Conservation (phyloP, 1,139 yeast genomes). For the Nakaseomyces glabratus region DNA sequence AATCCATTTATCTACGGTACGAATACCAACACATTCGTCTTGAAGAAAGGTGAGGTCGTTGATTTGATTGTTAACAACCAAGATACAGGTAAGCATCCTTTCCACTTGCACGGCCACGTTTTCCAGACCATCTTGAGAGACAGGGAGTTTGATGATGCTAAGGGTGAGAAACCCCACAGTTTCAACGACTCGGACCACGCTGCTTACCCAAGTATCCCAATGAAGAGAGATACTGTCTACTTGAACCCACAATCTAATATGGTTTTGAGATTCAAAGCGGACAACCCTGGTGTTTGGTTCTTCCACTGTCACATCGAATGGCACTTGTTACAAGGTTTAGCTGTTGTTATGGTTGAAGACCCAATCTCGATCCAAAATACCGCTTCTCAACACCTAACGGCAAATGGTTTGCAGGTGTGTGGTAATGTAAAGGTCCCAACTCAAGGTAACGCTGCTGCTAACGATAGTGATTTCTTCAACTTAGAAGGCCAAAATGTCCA, state of each 20-base stretch:
- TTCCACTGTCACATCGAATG: constrained; percentile 95
- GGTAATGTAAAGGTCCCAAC: constrained; percentile 39
- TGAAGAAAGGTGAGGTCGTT: constrained; percentile 58
- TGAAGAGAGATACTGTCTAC: constrained; percentile 60
- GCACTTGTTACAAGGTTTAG: constrained; percentile 87
- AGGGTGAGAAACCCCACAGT: constrained; percentile 38
- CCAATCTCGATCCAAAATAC: constrained; percentile 52
- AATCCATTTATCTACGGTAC: constrained; percentile 63
- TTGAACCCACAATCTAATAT: constrained; percentile 64
- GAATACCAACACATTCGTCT: constrained; percentile 63
- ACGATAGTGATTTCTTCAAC: constrained; percentile 47
- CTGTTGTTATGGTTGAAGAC: constrained; percentile 64
- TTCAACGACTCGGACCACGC: constrained; percentile 44
- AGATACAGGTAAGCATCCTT: constrained; percentile 80
- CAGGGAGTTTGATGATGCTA: constrained; percentile 39
- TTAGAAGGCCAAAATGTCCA: constrained; percentile 69
- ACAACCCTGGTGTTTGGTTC: constrained; percentile 87
- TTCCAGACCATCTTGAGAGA: constrained; percentile 63
- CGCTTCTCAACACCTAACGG: constrained; percentile 41
- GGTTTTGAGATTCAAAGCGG: constrained; percentile 61
- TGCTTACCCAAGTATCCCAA: constrained; percentile 52
- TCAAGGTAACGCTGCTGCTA: constrained; percentile 83
- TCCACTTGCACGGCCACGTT: constrained; percentile 76
- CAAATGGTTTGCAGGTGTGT: constrained; percentile 55
- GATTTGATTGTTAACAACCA: constrained; percentile 61